Evolutionary conservation across 495 filamentous ascomycete genomes (phyloP).

Genomic region (Podospora comata): DNA sequence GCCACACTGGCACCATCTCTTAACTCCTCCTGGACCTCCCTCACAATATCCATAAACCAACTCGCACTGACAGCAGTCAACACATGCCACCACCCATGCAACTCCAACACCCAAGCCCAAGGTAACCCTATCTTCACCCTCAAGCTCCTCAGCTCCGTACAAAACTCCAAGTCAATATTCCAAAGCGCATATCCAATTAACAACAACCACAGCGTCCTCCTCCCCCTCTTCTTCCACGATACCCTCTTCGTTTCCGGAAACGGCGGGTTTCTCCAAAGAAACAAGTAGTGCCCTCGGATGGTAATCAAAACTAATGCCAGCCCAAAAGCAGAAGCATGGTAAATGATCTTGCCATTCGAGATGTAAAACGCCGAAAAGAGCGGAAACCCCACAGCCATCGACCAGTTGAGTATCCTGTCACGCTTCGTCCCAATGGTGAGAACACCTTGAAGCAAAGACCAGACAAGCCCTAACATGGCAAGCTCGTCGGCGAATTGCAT

Average conservation of each 20-base stretch:
- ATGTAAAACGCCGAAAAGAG: conserved; percentile 38
- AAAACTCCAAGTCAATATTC: conserved; percentile 49
- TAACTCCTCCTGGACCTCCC: conserved; percentile 19
- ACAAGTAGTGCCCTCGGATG: conserved; percentile 23
- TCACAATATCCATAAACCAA: conserved; percentile 25
- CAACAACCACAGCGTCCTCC: conserved; percentile 26
- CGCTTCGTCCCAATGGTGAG: conserved; percentile 40
- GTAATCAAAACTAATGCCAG: conserved; percentile 18
- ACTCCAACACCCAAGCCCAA: conserved; percentile 51
- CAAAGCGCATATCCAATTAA: conserved; percentile 46
- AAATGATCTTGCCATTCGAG: conserved; percentile 33
- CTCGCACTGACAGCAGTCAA: conserved; percentile 49
- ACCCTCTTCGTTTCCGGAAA: conserved; percentile 16
- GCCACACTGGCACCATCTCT: neutral
- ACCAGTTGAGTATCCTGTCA: conserved; percentile 31
- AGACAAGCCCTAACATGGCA: conserved; percentile 56
- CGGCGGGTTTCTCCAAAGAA: conserved; percentile 17
- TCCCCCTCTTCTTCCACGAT: conserved; percentile 15
- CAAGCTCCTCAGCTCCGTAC: conserved; percentile 34
- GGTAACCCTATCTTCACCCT: conserved; percentile 47
- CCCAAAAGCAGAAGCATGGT: conserved; percentile 27
- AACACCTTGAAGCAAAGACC: conserved; percentile 51
- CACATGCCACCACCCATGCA: conserved; percentile 63
- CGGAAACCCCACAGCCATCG: conserved; percentile 23
- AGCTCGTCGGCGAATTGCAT: conserved; percentile 54